These are phyloP conservation scores for Nepenthes alata DNA, from an alignment of 179 eudicot genomes.

Conservation along the genomic window DNA sequence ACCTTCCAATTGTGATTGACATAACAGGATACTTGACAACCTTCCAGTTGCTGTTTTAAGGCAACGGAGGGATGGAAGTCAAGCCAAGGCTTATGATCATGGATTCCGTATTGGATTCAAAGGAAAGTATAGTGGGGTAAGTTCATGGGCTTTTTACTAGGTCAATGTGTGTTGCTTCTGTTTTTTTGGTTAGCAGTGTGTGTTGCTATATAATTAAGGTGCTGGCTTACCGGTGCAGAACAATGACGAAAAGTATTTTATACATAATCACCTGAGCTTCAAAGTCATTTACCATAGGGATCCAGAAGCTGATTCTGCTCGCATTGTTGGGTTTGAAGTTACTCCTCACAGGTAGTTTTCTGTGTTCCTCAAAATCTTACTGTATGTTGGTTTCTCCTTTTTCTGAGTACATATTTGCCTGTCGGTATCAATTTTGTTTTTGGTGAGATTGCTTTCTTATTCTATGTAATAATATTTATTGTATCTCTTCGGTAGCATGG, in stretches of 20 bases:
- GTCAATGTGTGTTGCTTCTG: neutral
- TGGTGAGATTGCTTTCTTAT: too few species aligned
- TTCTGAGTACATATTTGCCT: too few species aligned
- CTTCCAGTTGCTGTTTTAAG: conserved; percentile 66
- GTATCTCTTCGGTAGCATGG: too few species aligned
- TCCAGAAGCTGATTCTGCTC: conserved; percentile 12
- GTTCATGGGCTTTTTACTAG: neutral
- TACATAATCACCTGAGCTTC: conserved; percentile 20
- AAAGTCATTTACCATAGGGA: conserved; percentile 17
- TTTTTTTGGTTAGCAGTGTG: neutral
- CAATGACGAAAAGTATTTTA: conserved; percentile 10
- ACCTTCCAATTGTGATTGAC: neutral
- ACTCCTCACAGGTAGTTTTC: conserved; percentile 11
- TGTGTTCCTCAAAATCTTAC: neutral
- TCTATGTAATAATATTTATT: too few species aligned
- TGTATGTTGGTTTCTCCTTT: neutral
- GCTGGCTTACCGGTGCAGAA: conserved; percentile 8
- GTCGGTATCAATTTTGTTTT: too few species aligned
- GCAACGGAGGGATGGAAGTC: conserved; percentile 48
- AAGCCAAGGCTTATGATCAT: conserved; percentile 50
- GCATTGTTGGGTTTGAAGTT: conserved; percentile 21
- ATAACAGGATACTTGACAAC: conserved; percentile 47
- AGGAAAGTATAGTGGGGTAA: conserved; percentile 56
- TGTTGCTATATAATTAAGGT: neutral
- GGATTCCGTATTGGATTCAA: conserved; percentile 63